phyloP scores from a whole-genome alignment of 2,329 filamentous ascomycete species.

The Penicillium crustosum region DNA sequence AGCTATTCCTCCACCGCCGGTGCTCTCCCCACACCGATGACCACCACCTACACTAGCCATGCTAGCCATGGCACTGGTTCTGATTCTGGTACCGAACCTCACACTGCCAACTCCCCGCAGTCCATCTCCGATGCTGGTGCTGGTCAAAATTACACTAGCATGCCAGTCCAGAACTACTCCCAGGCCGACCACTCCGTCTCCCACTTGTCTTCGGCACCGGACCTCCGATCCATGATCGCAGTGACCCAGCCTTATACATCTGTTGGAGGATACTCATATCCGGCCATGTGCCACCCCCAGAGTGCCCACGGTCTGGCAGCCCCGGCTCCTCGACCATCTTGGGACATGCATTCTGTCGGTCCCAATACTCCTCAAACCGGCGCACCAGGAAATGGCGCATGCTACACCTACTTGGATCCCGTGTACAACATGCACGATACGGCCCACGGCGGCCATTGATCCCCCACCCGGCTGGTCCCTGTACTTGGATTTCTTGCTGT shows the following conservation, averaged over 20 bases:
- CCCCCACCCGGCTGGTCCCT: background rate
- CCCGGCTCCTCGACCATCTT: constrained; percentile 36
- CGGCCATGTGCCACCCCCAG: constrained; percentile 33
- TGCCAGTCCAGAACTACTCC: constrained; percentile 47
- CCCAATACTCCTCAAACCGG: constrained; percentile 30
- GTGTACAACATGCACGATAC: constrained; percentile 36
- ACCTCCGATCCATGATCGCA: constrained; percentile 39
- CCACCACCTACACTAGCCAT: constrained; percentile 41
- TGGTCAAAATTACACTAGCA: constrained; percentile 45
- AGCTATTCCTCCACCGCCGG: constrained; percentile 67
- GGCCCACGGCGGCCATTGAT: constrained; percentile 28
- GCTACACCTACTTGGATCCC: constrained; percentile 37
- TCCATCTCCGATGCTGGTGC: constrained; percentile 49
- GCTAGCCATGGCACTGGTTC: constrained; percentile 38
- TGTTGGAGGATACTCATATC: constrained; percentile 35
- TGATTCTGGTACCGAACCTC: constrained; percentile 50
- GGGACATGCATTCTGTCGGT: constrained; percentile 40
- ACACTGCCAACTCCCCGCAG: constrained; percentile 50
- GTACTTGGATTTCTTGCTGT: constrained; percentile 6
- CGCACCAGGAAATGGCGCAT: constrained; percentile 25
- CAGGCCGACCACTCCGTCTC: constrained; percentile 34
- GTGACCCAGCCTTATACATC: constrained; percentile 34
- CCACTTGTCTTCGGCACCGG: constrained; percentile 35
- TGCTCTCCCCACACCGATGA: constrained; percentile 41
- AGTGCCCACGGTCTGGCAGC: constrained; percentile 30